Evolutionary conservation across 1,139 yeast genomes (phyloP).

Genomic region (Sugiyamaella grinbergsii): DNA sequence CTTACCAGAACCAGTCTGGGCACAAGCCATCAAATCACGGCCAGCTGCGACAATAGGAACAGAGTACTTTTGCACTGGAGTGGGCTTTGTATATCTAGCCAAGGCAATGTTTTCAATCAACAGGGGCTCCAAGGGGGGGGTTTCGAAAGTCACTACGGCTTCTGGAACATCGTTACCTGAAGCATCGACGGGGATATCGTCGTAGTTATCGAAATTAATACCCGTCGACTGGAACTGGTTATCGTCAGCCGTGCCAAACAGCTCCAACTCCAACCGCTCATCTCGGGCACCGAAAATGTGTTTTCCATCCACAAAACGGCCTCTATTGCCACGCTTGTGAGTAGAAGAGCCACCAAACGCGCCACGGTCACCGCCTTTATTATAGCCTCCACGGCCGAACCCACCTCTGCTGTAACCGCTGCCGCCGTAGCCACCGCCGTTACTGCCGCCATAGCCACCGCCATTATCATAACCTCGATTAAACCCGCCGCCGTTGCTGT

Average conservation of each 20-base stretch:
- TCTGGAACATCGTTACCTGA: slow-evolving; percentile 95
- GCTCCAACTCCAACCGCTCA: slow-evolving; percentile 70
- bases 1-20: slow-evolving; percentile 99
- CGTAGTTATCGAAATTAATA: slow-evolving; percentile 97
- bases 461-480: slow-evolving; percentile 37
- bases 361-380: slow-evolving; percentile 44
- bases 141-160: slow-evolving; percentile 80
- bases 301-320: slow-evolving; percentile 76
- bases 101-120: slow-evolving; percentile 82
- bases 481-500: slow-evolving; percentile 15
- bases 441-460: slow-evolving; percentile 39
- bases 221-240: slow-evolving; percentile 86
- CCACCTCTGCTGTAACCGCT: slow-evolving; percentile 31
- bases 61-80: slow-evolving; percentile 98
- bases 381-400: slow-evolving; percentile 42
- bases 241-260: slow-evolving; percentile 89
- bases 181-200: slow-evolving; percentile 98
- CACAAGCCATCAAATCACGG: slow-evolving; percentile 99
- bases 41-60: slow-evolving; percentile 95
- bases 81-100: slow-evolving; percentile 92
- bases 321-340: slow-evolving; percentile 43
- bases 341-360: slow-evolving; percentile 35
- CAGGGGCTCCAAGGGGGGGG: slow-evolving; percentile 89
- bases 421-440: slow-evolving; percentile 28
- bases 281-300: slow-evolving; percentile 82